Conservation (phyloP, 305 asterid species). For the Fraxinus sp. region DNA sequence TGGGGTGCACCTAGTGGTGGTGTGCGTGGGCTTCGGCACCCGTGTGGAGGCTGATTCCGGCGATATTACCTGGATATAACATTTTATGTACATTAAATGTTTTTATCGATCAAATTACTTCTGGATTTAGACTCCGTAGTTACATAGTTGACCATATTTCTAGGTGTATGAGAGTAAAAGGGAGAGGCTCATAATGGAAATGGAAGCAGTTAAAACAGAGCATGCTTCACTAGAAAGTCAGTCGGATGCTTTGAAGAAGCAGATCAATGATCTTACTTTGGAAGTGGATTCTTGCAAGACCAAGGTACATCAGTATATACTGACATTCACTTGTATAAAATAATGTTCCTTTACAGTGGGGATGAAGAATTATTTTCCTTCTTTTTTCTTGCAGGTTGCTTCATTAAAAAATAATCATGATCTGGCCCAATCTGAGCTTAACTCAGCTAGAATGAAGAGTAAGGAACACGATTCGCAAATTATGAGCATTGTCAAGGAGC, state of each 20-base stretch:
- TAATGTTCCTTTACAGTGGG: neutral
- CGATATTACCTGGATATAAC: too few species aligned
- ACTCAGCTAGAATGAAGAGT: conserved; percentile 65
- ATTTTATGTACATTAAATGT: too few species aligned
- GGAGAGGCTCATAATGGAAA: conserved; percentile 83
- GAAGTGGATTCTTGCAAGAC: conserved; percentile 59
- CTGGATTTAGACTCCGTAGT: too few species aligned
- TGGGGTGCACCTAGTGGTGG: too few species aligned
- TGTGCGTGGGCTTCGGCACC: too few species aligned
- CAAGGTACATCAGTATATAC: conserved; percentile 47
- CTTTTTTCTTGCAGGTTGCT: conserved; percentile 49
- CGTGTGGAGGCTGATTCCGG: too few species aligned
- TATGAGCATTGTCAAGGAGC: conserved; percentile 67
- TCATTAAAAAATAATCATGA: conserved; percentile 43
- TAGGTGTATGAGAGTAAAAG: too few species aligned
- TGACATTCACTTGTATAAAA: neutral
- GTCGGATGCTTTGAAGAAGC: conserved; percentile 33
- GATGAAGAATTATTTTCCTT: conserved; percentile 9
- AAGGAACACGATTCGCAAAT: conserved; percentile 85
- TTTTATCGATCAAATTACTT: too few species aligned
- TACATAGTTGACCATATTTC: too few species aligned
- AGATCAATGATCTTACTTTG: conserved; percentile 43
- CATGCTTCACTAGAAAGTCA: conserved; percentile 43
- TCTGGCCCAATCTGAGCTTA: conserved; percentile 67
- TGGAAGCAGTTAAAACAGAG: conserved; percentile 81